phyloP scores from a whole-genome alignment of 495 filamentous ascomycete genomes.

The Aspergillus indologenus region DNA sequence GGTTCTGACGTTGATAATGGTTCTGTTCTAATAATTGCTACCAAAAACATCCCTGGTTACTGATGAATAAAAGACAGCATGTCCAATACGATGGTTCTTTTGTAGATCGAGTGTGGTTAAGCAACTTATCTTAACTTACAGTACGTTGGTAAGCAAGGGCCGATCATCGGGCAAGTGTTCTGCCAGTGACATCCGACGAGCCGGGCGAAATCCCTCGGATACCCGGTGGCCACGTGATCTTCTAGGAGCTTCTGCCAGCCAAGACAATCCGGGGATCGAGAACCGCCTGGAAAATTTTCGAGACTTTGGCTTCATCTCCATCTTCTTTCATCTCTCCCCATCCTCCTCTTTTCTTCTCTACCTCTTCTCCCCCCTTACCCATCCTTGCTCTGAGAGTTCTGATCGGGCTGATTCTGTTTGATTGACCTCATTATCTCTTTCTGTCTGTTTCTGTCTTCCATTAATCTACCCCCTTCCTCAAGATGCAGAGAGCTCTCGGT shows the following conservation, averaged over 20 bases:
- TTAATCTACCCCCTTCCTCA: conserved; percentile 32
- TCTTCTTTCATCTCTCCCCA: conserved; percentile 23
- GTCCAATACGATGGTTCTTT: too few relatives aligned
- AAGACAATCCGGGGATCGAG: conserved; percentile 47
- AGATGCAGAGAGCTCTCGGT: conserved; percentile 73
- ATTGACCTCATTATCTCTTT: conserved; percentile 14
- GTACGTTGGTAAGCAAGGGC: not conserved
- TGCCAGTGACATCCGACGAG: conserved; percentile 18
- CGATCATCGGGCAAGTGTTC: not conserved
- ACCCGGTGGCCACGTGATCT: conserved; percentile 38
- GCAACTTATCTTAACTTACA: not conserved
- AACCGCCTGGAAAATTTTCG: conserved; percentile 51
- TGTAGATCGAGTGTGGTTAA: not conserved
- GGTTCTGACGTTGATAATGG: too few relatives aligned
- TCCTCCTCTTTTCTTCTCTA: conserved; percentile 25
- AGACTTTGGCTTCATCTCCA: conserved; percentile 47
- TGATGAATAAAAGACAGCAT: too few relatives aligned
- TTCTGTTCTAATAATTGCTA: too few relatives aligned
- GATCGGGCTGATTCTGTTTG: conserved; percentile 25
- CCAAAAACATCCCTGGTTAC: too few relatives aligned
- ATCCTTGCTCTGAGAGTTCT: conserved; percentile 34
- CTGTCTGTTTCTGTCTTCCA: conserved; percentile 21
- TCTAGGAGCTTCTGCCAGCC: conserved; percentile 47
- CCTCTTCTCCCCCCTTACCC: conserved; percentile 19
- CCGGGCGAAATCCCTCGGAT: conserved; percentile 32